Evolutionary conservation across 2,329 filamentous ascomycete genomes (phyloP), one percentile per base, ranked within the genome.

Genomic region (Scedosporium aurantiacum): DNA sequence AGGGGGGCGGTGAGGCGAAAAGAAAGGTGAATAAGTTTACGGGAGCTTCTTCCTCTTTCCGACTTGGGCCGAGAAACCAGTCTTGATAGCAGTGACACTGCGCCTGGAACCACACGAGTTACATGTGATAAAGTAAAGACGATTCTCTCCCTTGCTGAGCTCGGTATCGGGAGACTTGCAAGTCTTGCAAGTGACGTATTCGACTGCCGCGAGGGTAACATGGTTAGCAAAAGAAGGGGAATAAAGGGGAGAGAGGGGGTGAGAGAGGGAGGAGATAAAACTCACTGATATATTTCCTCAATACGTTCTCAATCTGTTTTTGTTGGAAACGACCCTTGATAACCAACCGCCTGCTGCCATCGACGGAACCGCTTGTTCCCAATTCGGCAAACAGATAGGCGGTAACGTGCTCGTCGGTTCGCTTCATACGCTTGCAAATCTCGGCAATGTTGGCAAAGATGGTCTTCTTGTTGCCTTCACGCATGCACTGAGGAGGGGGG

Each of bases 261-360:
- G 25, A 45, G 27, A 18, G 41, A 28, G 56, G 18, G 27, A 58
- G 18, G 41, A 28, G 27, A 14, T 14, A 40, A 58, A 61, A 82
- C 85, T 75, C 79, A 91, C 89, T 89, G 73, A 96, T 97, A 76
- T 96, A 96, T 81, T 93, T 90, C 78, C 93, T 84, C 73, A 97
- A 78, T 60, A 97, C 91, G 77, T 95, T 96, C 81, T 99, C 94
- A 72, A 97, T 92, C 81, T 97, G 93, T 80, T 97, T 97, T 80
- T 97, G 93, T 77, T 97, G 93, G 89, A 99, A 99, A 72, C 94
- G 90, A 82, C 94, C 94, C 83, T 96, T 97, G 84, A 99, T 99
- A 72, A 99, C 92, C 70, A 99, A 78, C 72, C 93, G 87, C 76
- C 91, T 86, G 77, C 84, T 90, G 68, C 93, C 94, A 78, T 97